A percentile compares a stretch with the other conserved stretches of the same genome.
These are phyloP conservation scores for Sugiyamaella valdiviana DNA, from an alignment of 805 yeast species.

Conservation along the genomic window DNA sequence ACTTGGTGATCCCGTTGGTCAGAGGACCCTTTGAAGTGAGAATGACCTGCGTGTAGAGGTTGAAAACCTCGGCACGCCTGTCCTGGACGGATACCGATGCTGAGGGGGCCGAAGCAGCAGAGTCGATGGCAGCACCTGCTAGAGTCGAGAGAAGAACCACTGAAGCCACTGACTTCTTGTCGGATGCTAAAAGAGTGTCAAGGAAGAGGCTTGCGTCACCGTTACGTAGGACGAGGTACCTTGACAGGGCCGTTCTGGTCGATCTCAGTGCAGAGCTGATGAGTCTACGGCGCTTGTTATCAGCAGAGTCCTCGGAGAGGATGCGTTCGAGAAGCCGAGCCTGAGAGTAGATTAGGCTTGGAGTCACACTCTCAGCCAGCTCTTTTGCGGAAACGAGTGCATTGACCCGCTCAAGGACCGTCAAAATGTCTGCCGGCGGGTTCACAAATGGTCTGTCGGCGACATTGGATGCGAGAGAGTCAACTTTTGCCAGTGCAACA, in stretches of 20 bases:
- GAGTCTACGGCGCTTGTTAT: conserved; percentile 25
- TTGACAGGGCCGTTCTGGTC: conserved; percentile 25
- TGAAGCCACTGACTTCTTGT: neutral
- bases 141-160: conserved; percentile 33
- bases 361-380: neutral
- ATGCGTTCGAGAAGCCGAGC: neutral
- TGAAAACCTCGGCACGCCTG: conserved; percentile 15
- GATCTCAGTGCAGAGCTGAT: conserved; percentile 21
- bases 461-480: conserved; percentile 17
- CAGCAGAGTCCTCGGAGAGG: conserved; percentile 14
- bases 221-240: neutral
- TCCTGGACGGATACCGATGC: conserved; percentile 12
- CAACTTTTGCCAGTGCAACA: conserved; percentile 34
- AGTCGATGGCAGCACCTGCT: conserved; percentile 27
- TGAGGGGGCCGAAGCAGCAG: conserved; percentile 18
- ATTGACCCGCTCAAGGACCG: conserved; percentile 54
- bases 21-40: conserved; percentile 28
- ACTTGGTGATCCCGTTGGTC: conserved; percentile 13
- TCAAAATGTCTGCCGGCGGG: conserved; percentile 52
- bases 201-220: conserved; percentile 5
- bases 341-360: neutral
- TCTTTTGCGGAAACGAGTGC: conserved; percentile 29
- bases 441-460: neutral
- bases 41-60: conserved; percentile 27
- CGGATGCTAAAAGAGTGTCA: conserved; percentile 2